phyloP scores from a whole-genome alignment of 2,329 filamentous ascomycete genomes.

The Trichoderma koningiopsis region DNA sequence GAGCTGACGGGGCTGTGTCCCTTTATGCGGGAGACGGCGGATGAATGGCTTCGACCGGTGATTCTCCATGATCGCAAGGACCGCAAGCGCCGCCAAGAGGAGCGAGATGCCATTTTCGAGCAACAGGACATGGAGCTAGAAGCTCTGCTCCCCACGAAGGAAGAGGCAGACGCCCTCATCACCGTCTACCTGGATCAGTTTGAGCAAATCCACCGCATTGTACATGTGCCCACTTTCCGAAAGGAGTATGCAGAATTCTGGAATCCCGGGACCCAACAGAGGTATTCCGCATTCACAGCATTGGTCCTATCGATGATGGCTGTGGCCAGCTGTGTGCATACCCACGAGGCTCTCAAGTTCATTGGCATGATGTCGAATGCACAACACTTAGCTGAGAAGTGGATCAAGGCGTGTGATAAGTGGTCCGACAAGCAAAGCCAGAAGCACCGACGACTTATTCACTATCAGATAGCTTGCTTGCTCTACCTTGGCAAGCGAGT shows the following conservation, averaged over 20 bases:
- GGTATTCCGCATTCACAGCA: slow-evolving; percentile 57
- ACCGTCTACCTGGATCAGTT: slow-evolving; percentile 57
- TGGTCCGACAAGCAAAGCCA: slow-evolving; percentile 61
- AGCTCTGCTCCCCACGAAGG: slow-evolving; percentile 50
- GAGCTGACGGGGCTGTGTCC: slow-evolving; percentile 60
- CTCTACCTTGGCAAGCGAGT: slow-evolving; percentile 63
- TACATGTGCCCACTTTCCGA: slow-evolving; percentile 62
- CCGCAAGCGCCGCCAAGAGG: slow-evolving; percentile 54
- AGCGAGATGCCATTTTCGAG: slow-evolving; percentile 53
- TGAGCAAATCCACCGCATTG: slow-evolving; percentile 58
- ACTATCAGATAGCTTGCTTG: slow-evolving; percentile 62
- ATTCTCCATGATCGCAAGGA: slow-evolving; percentile 60
- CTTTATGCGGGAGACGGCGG: slow-evolving; percentile 64
- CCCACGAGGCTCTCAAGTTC: slow-evolving; percentile 55
- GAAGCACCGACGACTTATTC: slow-evolving; percentile 61
- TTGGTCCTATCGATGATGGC: slow-evolving; percentile 62
- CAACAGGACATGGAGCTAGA: slow-evolving; percentile 54
- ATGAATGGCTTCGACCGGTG: slow-evolving; percentile 62
- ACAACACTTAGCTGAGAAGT: slow-evolving; percentile 57
- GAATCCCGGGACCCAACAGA: slow-evolving; percentile 46
- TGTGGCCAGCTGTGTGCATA: slow-evolving; percentile 60
- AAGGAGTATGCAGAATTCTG: slow-evolving; percentile 60
- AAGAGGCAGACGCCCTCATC: slow-evolving; percentile 53
- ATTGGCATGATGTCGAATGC: slow-evolving; percentile 60
- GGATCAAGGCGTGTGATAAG: slow-evolving; percentile 57